Evolutionary conservation across 352 stramenopile genomes (phyloP).

Genomic region (Phytophthora cactorum): DNA sequence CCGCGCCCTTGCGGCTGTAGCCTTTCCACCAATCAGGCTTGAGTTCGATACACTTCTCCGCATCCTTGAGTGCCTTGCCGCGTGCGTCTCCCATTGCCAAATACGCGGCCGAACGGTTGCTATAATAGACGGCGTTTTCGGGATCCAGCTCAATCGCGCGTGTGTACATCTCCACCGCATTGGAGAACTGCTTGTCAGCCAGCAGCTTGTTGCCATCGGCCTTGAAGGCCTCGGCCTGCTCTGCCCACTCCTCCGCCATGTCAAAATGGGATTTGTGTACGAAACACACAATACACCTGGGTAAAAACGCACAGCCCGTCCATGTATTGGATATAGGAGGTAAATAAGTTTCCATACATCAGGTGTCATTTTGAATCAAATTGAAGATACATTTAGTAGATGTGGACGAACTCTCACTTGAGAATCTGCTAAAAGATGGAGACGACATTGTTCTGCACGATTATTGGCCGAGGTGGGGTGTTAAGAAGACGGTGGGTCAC

Average conservation of each 20-base stretch:
- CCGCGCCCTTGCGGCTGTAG: slow-evolving; percentile 85
- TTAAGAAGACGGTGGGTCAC: no score
- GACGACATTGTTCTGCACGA: no score
- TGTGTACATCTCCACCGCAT: slow-evolving; percentile 87
- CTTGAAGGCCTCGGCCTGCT: slow-evolving; percentile 88
- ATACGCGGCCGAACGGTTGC: slow-evolving; percentile 87
- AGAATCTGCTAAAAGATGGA: no score
- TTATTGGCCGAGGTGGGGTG: no score
- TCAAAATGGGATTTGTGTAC: background rate
- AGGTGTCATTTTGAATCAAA: no score
- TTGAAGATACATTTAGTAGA: no score
- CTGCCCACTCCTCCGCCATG: slow-evolving; percentile 48
- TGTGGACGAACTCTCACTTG: no score
- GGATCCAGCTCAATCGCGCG: slow-evolving; percentile 83
- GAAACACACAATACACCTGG: background rate
- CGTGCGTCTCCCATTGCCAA: slow-evolving; percentile 81
- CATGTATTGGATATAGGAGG: no score
- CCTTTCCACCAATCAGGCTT: slow-evolving; percentile 89
- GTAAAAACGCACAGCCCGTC: no score
- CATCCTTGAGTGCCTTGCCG: slow-evolving; percentile 81
- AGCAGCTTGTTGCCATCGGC: slow-evolving; percentile 79
- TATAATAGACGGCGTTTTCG: slow-evolving; percentile 87
- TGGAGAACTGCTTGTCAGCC: slow-evolving; percentile 57
- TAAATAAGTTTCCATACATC: no score
- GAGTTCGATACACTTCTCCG: slow-evolving; percentile 78